Evolutionary conservation across 139 green algal species (phyloP).

Genomic region (Picochlorum sp.): DNA sequence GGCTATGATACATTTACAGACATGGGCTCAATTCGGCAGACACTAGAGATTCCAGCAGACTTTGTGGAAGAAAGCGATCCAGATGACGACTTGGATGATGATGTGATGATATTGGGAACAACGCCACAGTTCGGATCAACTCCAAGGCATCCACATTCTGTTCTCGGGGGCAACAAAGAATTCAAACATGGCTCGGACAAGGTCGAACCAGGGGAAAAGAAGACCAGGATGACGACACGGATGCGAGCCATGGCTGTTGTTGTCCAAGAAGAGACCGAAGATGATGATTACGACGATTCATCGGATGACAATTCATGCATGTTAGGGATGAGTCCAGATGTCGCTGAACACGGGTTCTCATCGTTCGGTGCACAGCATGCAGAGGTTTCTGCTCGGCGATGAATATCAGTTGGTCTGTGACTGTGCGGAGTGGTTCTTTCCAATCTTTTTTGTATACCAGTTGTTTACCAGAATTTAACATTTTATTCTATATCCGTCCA

Average conservation of each 20-base stretch:
- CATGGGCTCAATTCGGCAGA: slow-evolving; percentile 49
- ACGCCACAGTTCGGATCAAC: slow-evolving; percentile 41
- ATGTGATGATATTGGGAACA: slow-evolving; percentile 69
- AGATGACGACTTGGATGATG: slow-evolving; percentile 53
- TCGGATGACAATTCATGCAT: slow-evolving; percentile 14
- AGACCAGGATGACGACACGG: neutral
- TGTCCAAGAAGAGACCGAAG: neutral
- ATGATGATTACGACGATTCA: slow-evolving; percentile 10
- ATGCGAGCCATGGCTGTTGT: neutral
- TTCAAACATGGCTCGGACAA: neutral
- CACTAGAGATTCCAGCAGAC: slow-evolving; percentile 46
- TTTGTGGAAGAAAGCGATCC: slow-evolving; percentile 28
- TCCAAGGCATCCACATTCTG: slow-evolving; percentile 5
- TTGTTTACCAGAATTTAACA: no score
- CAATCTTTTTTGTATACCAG: no score
- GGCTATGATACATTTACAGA: slow-evolving; percentile 20
- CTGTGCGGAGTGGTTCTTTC: no score
- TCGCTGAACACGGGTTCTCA: slow-evolving; percentile 2
- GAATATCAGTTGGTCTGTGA: neutral
- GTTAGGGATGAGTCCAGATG: slow-evolving; percentile 15
- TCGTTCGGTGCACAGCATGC: neutral
- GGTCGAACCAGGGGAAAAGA: neutral
- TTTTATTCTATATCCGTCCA: no score
- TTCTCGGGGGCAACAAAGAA: neutral
- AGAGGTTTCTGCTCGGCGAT: neutral